Evolutionary conservation across 768 basidiomycete species (phyloP).

Genomic region (Suillus alpinus): DNA sequence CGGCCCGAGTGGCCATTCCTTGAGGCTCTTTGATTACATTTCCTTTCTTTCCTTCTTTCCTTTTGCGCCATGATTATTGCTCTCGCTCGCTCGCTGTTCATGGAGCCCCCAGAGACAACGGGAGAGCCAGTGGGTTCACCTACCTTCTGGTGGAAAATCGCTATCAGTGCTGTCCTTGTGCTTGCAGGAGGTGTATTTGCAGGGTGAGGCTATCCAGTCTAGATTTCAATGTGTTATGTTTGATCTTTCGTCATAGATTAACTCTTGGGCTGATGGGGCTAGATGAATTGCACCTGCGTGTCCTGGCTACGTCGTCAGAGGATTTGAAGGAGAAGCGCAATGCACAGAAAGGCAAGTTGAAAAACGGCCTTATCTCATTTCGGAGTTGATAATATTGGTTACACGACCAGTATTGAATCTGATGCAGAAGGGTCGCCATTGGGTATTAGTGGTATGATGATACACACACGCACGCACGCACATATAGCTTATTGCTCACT

Average conservation of each 20-base stretch:
- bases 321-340: constrained; percentile 63
- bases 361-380: background rate
- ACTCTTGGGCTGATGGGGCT: constrained; percentile 94
- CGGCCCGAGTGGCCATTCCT: too few relatives aligned
- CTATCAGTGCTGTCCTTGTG: constrained; percentile 67
- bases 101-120: background rate
- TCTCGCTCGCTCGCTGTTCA: constrained; percentile 3
- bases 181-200: constrained; percentile 89
- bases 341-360: constrained; percentile 58
- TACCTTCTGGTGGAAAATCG: constrained; percentile 73
- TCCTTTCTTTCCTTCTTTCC: background rate
- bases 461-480: background rate
- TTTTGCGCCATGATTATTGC: constrained; percentile 15
- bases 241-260: constrained; percentile 43
- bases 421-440: constrained; percentile 72
- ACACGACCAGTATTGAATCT: constrained; percentile 44
- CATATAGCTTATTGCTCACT: constrained; percentile 5
- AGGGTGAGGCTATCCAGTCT: constrained; percentile 54
- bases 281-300: constrained; percentile 87
- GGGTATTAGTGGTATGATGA: constrained; percentile 82
- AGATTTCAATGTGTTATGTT: background rate
- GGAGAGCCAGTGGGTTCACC: constrained; percentile 46
- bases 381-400: constrained; percentile 2
- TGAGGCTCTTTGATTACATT: too few relatives aligned
- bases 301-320: constrained; percentile 80